phyloP scores from a whole-genome alignment of 2,329 filamentous ascomycete genomes.

The Elsinoe fawcettii region DNA sequence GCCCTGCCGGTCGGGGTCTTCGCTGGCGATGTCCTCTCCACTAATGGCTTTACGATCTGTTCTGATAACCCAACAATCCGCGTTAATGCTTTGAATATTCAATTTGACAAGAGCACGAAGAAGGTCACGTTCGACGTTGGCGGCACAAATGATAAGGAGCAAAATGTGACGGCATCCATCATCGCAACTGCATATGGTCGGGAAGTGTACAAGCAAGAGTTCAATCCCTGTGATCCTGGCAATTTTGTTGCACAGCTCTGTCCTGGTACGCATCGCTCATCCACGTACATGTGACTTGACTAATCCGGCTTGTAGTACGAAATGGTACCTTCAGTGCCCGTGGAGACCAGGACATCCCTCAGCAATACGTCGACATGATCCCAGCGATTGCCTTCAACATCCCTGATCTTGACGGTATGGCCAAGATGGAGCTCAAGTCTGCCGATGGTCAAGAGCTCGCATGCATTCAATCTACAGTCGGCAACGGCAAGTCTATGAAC shows the following conservation, averaged over 20 bases:
- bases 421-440: conserved; percentile 65
- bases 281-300: neutral
- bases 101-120: conserved; percentile 68
- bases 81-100: conserved; percentile 66
- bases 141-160: conserved; percentile 62
- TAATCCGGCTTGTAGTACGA: neutral
- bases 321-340: conserved; percentile 56
- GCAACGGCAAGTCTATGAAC: conserved; percentile 77
- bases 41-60: conserved; percentile 73
- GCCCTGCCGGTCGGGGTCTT: conserved; percentile 44
- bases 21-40: conserved; percentile 66
- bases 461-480: conserved; percentile 73
- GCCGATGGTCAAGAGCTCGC: conserved; percentile 58
- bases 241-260: conserved; percentile 70
- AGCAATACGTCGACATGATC: conserved; percentile 63
- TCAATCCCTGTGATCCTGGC: conserved; percentile 68
- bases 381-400: conserved; percentile 83
- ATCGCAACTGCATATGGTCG: conserved; percentile 78
- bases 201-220: conserved; percentile 66
- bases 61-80: conserved; percentile 51
- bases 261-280: conserved; percentile 51
- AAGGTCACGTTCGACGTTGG: conserved; percentile 73
- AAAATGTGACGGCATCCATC: conserved; percentile 73
- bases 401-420: conserved; percentile 81
- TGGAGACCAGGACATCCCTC: conserved; percentile 65